Evolutionary conservation across 208 protist species (phyloP), one percentile per base, ranked within the genome.

Genomic region (Acanthamoeba culbertsoni): DNA sequence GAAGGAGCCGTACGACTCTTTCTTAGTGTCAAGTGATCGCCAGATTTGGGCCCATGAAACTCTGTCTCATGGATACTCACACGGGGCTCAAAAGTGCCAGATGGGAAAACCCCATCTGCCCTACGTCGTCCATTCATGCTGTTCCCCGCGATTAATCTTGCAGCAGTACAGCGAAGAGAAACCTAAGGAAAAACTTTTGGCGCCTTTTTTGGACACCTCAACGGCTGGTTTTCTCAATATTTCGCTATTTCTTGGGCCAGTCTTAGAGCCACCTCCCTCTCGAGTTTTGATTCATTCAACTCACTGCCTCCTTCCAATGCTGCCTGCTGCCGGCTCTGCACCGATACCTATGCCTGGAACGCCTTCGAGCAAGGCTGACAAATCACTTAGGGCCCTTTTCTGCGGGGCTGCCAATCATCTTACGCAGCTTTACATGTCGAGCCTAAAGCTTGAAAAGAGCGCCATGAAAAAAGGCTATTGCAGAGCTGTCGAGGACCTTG

Each of bases 361-460:
- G 31, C 82, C 82, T 8, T 12, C 48, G 26, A 90, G 51, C 82
- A 90, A 90, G 35, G 57, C 88, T 16, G 88, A 79, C 37, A 92
- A 92, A 77, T 79, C 88, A 2, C 62, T 92, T 23, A 26, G 88
- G 18, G 57, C 55, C 20, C 48, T 62, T 31, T 92, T 92, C 63
- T 92, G 88, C 45, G 88, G 88, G 28, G 88, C 88, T 0, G 88
- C 88, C 14, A 92, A 92, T 42, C 88, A 92, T 57, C 65, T 92
- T 28, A 92, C 88, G 6, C 88, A 92, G n/a, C 88, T 92, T 45
- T 92, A 92, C 88, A 92, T 92, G 62, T 63, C 63, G 28, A 92
- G 88, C 45, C 65, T 92, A 28, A 71, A 77, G 31, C n/a, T 79
- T 26, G 88, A 92, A 33, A 92, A 77, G n/a, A 28, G 40, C 35